Conservation (phyloP, 768 basidiomycete species). For the Lentinula boryana region DNA sequence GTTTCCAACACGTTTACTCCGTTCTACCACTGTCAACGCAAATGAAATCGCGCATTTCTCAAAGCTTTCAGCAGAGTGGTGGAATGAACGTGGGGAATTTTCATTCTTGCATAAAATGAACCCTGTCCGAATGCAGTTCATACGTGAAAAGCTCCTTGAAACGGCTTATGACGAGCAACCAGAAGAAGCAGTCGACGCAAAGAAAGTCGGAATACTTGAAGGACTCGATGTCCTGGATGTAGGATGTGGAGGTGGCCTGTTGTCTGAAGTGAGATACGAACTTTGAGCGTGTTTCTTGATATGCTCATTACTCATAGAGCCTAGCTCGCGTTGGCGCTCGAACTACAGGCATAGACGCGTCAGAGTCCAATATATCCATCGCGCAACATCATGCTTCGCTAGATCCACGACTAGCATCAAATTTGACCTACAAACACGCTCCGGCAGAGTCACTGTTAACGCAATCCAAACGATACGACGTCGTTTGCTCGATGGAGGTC, state of each 20-base stretch:
- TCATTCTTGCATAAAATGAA: constrained; percentile 91
- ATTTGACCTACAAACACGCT: constrained; percentile 63
- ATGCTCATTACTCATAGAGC: constrained; percentile 41
- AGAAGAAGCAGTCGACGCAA: constrained; percentile 25
- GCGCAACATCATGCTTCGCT: constrained; percentile 76
- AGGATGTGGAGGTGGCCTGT: constrained; percentile 91
- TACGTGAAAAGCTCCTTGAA: constrained; percentile 71
- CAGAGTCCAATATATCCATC: constrained; percentile 78
- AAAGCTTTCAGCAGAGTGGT: constrained; percentile 85
- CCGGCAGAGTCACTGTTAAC: constrained; percentile 70
- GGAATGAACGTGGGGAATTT: constrained; percentile 93
- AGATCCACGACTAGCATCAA: constrained; percentile 48
- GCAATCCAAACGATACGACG: constrained; percentile 68
- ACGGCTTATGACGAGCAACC: constrained; percentile 48
- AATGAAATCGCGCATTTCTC: constrained; percentile 89
- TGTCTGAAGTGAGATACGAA: constrained; percentile 67
- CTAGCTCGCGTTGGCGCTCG: constrained; percentile 81
- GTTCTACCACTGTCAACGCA: constrained; percentile 53
- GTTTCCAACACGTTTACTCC: constrained; percentile 3
- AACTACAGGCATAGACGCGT: constrained; percentile 92
- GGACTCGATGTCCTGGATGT: constrained; percentile 81
- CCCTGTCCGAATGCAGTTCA: constrained; percentile 77
- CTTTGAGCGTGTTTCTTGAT: not conserved
- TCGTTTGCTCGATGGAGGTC: constrained; percentile 97
- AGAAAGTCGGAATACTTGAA: constrained; percentile 34